Percentiles rank a stretch among this genome's conserved stretches.
Evolutionary conservation across 768 basidiomycete genomes (phyloP).

Genomic region (Podaxis sp.): DNA sequence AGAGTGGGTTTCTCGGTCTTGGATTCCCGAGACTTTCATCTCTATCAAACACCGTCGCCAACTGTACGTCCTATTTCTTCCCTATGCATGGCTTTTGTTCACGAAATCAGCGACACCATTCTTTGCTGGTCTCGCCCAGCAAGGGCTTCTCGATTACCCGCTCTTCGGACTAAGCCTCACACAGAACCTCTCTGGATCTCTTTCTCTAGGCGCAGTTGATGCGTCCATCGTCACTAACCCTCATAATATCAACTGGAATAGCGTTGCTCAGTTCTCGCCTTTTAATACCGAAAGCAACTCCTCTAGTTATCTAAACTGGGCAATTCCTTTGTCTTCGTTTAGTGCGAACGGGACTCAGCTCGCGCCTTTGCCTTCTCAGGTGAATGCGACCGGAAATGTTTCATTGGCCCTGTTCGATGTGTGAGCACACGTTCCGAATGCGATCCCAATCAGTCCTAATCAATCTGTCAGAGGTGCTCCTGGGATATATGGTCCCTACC

Average conservation of each 20-base stretch:
- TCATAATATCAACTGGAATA: constrained; percentile 67
- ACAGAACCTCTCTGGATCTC: constrained; percentile 54
- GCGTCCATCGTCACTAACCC: constrained; percentile 60
- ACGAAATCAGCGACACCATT: constrained; percentile 61
- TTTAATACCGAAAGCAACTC: constrained; percentile 51
- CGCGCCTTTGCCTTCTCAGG: constrained; percentile 62
- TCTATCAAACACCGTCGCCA: constrained; percentile 42
- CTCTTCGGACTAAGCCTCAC: constrained; percentile 72
- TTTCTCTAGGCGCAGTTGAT: constrained; percentile 77
- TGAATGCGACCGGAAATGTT: constrained; percentile 46
- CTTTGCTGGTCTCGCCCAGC: constrained; percentile 57
- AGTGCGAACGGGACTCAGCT: constrained; percentile 56
- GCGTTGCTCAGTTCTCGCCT: constrained; percentile 72
- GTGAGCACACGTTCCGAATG: constrained; percentile 38
- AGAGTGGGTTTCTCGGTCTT: constrained; percentile 73
- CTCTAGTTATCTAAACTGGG: constrained; percentile 78
- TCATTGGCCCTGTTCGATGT: constrained; percentile 74
- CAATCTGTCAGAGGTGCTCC: constrained; percentile 51
- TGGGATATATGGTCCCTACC: constrained; percentile 75
- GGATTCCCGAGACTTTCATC: constrained; percentile 74
- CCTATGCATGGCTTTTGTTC: constrained; percentile 2
- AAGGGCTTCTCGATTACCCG: constrained; percentile 69
- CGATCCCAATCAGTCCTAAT: neutral
- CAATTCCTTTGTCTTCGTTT: constrained; percentile 55
- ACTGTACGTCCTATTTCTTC: constrained; percentile 35